These are phyloP conservation scores for Salix udensis DNA, from an alignment of 345 rosid species.

Conservation along the genomic window DNA sequence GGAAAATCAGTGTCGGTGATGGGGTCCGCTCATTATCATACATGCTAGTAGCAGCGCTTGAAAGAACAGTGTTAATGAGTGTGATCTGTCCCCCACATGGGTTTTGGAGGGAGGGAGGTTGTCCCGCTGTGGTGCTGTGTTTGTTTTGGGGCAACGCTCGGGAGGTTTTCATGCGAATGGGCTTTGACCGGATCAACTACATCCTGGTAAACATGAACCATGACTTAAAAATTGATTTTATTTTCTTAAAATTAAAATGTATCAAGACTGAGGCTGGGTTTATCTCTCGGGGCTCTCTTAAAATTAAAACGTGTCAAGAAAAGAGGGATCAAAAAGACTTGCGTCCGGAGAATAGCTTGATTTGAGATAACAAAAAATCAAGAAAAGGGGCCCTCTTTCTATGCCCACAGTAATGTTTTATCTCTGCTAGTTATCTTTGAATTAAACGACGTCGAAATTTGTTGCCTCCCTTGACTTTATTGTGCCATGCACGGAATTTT, in stretches of 20 bases:
- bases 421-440: neutral
- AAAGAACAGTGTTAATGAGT: neutral
- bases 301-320: too few species aligned
- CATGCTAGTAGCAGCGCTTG: neutral
- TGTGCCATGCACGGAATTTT: neutral
- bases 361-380: neutral
- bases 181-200: too few species aligned
- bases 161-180: neutral
- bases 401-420: neutral
- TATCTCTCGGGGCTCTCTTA: neutral
- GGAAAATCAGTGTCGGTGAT: conserved; percentile 30
- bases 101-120: neutral
- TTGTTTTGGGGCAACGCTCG: neutral
- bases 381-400: neutral
- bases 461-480: neutral
- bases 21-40: neutral
- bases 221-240: too few species aligned
- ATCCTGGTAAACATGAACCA: too few species aligned
- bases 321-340: neutral
- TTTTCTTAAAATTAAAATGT: too few species aligned
- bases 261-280: neutral
- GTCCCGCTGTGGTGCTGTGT: neutral
- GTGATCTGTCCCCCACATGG: neutral
- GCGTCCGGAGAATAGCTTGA: neutral
- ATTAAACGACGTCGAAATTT: neutral